Evolutionary conservation across 192 early-diverging fungal genomes (phyloP).

Genomic region (Entomortierella beljakovae): DNA sequence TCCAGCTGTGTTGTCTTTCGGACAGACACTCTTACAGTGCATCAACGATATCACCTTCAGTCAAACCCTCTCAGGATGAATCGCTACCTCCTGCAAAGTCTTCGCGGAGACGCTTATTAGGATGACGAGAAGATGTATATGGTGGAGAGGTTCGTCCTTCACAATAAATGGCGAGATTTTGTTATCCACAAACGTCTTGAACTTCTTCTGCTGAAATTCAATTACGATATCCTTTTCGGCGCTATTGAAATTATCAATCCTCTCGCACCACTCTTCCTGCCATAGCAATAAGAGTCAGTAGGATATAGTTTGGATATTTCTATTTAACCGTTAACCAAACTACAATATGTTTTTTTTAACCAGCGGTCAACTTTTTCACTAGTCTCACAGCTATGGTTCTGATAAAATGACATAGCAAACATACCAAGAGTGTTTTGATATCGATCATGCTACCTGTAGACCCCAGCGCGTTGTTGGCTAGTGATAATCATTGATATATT

Average conservation of each 20-base stretch:
- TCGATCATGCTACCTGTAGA: too few species aligned
- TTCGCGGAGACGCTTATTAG: slow-evolving; percentile 34
- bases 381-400: too few species aligned
- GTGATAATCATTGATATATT: too few species aligned
- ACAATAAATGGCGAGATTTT: slow-evolving; percentile 34
- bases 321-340: too few species aligned
- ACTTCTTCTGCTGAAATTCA: slow-evolving; percentile 25
- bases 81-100: slow-evolving; percentile 36
- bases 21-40: slow-evolving; percentile 30
- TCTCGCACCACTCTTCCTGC: slow-evolving; percentile 32
- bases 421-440: too few species aligned
- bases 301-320: too few species aligned
- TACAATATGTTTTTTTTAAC: too few species aligned
- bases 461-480: too few species aligned
- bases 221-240: slow-evolving; percentile 36
- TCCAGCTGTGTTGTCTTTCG: too few species aligned
- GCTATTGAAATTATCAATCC: slow-evolving; percentile 21
- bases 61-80: slow-evolving; percentile 42
- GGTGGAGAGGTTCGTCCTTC: slow-evolving; percentile 36
- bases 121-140: slow-evolving; percentile 28
- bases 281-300: slow-evolving; percentile 13
- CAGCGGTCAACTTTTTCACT: too few species aligned
- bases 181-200: slow-evolving; percentile 29
- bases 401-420: too few species aligned
- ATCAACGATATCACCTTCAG: slow-evolving; percentile 35